Base-by-base conservation (phyloP, 176 grass and related monocot genomes). In the Avena insularis region DNA sequence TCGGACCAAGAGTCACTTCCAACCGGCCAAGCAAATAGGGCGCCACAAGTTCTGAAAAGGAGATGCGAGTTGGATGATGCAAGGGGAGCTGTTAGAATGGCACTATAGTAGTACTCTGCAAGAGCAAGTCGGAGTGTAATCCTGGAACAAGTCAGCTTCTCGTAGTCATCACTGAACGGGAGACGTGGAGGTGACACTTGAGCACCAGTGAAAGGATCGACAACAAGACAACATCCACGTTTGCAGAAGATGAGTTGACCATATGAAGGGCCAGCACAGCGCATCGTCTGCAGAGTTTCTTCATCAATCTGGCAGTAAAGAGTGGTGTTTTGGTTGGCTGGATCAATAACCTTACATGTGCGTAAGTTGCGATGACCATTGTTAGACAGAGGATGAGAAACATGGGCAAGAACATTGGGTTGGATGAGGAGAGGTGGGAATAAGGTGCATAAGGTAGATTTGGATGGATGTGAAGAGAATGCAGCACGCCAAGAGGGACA, bases 141-240 rank as follows among this genome's bases (percentile, higher is more conserved):
- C 13, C 2, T 17, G 54, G 54, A 17, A 56, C 54, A 4, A 56
- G 14, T 56, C 13, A 56, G 16, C 54, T 77, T 50, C 14, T 75
- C 38, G 45, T 2, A 35, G 25, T 53, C 3, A 36, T 14, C 8
- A 1, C 58, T 15, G 19, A 79, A 56, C n/a, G 87, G 87, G 27
- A 92, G 60, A 20, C 2, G 6, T 13, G 89, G 89, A 36, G 89
- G 67, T 33, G 48, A 80, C 71, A 90, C 46, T 74, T 84, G 57
- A 1, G 8, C 13, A 8, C 91, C 87, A 4, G 87, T 96, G 67
- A 93, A 83, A 54, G 73, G 71, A 91, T 96, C 89, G 2, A 88
- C 40, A 16, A 93, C 4, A 13, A 93, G 25, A 59, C 72, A 82
- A 4, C 46, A 19, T 25, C 6, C 45, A 16, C 29, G 25, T 12